Percentiles rank a stretch among this genome's conserved stretches.
Conservation (phyloP, 805 yeast species). For the Isabelozyma gotoi region DNA sequence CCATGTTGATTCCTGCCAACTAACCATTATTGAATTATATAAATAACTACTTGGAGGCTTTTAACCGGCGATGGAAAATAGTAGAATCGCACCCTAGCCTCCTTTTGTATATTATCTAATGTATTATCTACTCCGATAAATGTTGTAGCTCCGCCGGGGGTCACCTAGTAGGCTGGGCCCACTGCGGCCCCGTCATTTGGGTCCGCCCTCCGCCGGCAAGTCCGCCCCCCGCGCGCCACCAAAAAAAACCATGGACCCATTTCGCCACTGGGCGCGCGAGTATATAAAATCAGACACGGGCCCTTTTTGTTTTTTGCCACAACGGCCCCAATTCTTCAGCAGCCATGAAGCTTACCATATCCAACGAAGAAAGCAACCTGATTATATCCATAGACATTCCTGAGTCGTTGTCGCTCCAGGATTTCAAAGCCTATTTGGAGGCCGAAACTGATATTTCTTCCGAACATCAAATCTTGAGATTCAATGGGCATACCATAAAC, state of each 20-base stretch:
- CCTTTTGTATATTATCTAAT: not conserved
- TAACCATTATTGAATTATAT: not conserved
- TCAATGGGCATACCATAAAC: slow-evolving; percentile 44
- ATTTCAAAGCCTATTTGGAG: slow-evolving; percentile 70
- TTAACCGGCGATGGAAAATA: too few species aligned
- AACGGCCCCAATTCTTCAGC: not conserved
- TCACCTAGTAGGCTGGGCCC: too few species aligned
- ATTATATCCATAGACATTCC: slow-evolving; percentile 59
- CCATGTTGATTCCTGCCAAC: slow-evolving; percentile 49
- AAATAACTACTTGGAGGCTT: too few species aligned
- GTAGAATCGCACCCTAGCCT: too few species aligned
- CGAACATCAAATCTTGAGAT: slow-evolving; percentile 46
- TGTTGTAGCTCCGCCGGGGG: not conserved
- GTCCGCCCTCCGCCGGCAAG: not conserved
- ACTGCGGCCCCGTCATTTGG: not conserved
- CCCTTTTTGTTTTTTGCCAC: not conserved
- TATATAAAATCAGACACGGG: not conserved
- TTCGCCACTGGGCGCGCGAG: not conserved
- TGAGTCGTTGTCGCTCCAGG: slow-evolving; percentile 59
- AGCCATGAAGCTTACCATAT: slow-evolving; percentile 25
- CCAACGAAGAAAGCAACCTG: slow-evolving; percentile 21
- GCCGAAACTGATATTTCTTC: slow-evolving; percentile 61
- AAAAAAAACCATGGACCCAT: too few species aligned
- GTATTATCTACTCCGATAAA: not conserved
- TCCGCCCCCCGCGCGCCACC: not conserved